Evolutionary conservation across 1,284 basidiomycete genomes (phyloP), one percentile per base, ranked within the genome.

Genomic region (Leccinum solheimii): DNA sequence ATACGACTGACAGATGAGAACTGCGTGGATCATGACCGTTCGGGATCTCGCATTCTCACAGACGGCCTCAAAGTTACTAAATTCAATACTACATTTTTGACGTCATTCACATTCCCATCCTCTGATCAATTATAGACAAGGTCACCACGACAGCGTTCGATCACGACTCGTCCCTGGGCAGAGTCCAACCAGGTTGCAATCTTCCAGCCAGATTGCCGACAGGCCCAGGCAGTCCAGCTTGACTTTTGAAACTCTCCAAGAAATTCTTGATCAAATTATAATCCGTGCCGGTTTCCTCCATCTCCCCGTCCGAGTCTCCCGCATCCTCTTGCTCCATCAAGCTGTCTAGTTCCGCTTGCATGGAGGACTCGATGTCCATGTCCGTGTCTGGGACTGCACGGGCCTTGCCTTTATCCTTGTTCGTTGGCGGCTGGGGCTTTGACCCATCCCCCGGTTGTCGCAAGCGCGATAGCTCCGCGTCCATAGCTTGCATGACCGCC

Each of bases 231-330:
- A 91, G 76, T 7, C 95, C 95, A 10, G 76, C 90, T 72, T 98
- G 96, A 63, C 87, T 89, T 73, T 92, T 93, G 80, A 93, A 97
- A 73, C 94, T 97, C 78, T 97, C 92, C 72, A 98, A 77, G 76
- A 98, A 94, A 75, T 97, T 95, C 76, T 92, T 95, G 80, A 98
- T 96, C 69, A 98, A 78, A 67, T 87, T 88, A 75, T 95, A 96
- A 74, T 98, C 92, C 68, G 86, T 80, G 40, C 78, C 79, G 54
- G 83, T 81, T 11, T 71, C 77, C 1, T 79, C 82, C 13, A 76
- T 79, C 8, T 82, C 83, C 43, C 83, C 83, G 7, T 81, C 84
- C 13, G 82, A 82, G 13, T 83, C 84, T 16, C 79, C 80, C 3
- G 53, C 64, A 14, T 81, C 82, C n/a, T 73, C 80, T 43, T 75